Evolutionary conservation across 1,284 basidiomycete genomes (phyloP), one percentile per base, ranked within the genome.

Genomic region (Cutaneotrichosporon curvatum): DNA sequence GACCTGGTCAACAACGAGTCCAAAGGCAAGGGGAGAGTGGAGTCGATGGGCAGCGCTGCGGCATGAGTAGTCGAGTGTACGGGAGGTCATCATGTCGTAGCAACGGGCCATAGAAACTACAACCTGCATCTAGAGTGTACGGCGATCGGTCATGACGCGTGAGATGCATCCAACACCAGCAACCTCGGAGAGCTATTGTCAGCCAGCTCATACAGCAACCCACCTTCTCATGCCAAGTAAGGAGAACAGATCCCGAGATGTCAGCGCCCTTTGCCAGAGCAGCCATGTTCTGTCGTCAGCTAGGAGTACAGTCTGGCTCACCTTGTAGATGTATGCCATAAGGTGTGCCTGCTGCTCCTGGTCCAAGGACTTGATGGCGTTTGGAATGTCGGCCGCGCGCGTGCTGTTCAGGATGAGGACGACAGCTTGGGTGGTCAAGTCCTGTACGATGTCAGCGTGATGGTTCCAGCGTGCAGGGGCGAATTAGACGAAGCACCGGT

Each of bases 311-410:
- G 10, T 33, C 12, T 15, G 25, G 51, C 66, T 40, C 34, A 67
- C 70, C 59, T 98, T 98, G 81, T 98, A 98, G 20, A 98, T 75
- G 66, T 95, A 98, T 69, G 95, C 96, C 94, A 97, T 98, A 48
- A 97, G 76, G 30, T 83, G 87, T 63, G 96, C 94, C 61, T 95
- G 89, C 54, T 86, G 78, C 39, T 88, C 83, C 51, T 81, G 79
- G 7, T 81, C 79, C 34, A 97, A 78, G 1, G 78, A 70, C 64
- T 84, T 85, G 64, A 97, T 76, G 36, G 87, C 81, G 22, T 73
- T 73, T 1, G 85, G 75, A 49, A 99, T 92, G 56, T 97, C 94
- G 7, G 87, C 78, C 4, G 90, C 79, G 66, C 94, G 90, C 12
- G 92, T 96, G 48, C 87, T 91, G 74, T 95, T 96, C 55, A 98